phyloP scores from a whole-genome alignment of 2,329 filamentous ascomycete genomes.

The Cercospora sesami region DNA sequence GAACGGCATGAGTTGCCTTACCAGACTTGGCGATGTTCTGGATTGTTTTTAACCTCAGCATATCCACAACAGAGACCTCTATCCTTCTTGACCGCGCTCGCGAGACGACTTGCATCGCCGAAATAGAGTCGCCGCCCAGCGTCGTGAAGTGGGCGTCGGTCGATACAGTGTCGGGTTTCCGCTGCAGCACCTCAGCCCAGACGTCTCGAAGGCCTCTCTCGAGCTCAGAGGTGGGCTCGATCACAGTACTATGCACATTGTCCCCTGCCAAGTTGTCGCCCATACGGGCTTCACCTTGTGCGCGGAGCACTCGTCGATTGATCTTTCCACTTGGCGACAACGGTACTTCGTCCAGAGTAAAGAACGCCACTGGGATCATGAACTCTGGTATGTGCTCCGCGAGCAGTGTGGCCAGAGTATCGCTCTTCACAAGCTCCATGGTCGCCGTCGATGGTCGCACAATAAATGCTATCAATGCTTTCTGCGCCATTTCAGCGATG shows the following conservation, averaged over 20 bases:
- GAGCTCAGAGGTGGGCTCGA: neutral
- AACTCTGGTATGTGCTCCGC: conserved; percentile 32
- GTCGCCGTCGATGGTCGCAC: conserved; percentile 2
- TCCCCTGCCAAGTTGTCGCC: neutral
- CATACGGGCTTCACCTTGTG: neutral
- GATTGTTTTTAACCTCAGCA: neutral
- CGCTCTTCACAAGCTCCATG: conserved; percentile 9
- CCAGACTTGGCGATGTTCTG: neutral
- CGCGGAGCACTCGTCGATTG: conserved; percentile 1
- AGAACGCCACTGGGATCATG: conserved; percentile 48
- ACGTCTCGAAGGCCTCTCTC: conserved; percentile 7
- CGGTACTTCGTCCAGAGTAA: conserved; percentile 49
- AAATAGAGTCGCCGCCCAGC: conserved; percentile 50
- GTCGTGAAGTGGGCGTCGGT: conserved; percentile 46
- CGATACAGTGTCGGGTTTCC: neutral
- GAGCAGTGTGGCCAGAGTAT: neutral
- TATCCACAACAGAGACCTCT: neutral
- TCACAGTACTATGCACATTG: neutral
- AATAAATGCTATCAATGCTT: conserved; percentile 2
- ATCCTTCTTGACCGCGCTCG: neutral
- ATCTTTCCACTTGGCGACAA: conserved; percentile 48
- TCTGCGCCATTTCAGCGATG: neutral
- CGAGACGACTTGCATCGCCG: conserved; percentile 47
- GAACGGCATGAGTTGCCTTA: neutral
- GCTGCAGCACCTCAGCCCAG: conserved; percentile 11